These are phyloP conservation scores for Kernera saxatilis DNA, from an alignment of 345 rosid genomes.

Conservation along the genomic window DNA sequence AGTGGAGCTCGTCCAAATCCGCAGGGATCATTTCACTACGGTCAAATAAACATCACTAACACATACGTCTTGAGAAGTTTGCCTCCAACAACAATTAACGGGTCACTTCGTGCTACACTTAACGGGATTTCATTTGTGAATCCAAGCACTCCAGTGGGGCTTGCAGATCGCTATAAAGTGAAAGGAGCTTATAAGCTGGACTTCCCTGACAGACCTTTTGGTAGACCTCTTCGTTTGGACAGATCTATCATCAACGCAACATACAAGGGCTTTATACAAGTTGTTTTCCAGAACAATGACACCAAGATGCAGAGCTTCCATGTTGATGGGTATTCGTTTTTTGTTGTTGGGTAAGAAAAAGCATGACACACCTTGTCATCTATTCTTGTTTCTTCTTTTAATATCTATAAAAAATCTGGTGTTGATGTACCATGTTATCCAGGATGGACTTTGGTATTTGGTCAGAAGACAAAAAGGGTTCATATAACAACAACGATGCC, in stretches of 20 bases:
- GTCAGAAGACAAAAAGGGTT: slow-evolving; percentile 62
- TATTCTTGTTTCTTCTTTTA: background rate
- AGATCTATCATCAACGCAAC: slow-evolving; percentile 81
- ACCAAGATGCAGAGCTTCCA: slow-evolving; percentile 88
- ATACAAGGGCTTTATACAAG: slow-evolving; percentile 79
- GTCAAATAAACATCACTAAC: slow-evolving; percentile 71
- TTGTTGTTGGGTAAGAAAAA: slow-evolving; percentile 71
- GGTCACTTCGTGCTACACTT: slow-evolving; percentile 57
- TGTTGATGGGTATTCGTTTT: slow-evolving; percentile 78
- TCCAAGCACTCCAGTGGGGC: slow-evolving; percentile 63
- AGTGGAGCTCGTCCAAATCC: slow-evolving; percentile 99
- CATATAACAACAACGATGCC: slow-evolving; percentile 66
- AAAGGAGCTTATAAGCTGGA: slow-evolving; percentile 88
- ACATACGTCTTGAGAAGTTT: slow-evolving; percentile 61
- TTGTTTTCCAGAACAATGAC: slow-evolving; percentile 84
- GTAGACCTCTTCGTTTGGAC: slow-evolving; percentile 48
- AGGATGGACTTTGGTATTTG: slow-evolving; percentile 95
- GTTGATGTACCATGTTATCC: slow-evolving; percentile 50
- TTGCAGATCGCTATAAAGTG: slow-evolving; percentile 63
- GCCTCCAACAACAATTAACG: slow-evolving; percentile 57
- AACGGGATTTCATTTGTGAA: slow-evolving; percentile 85
- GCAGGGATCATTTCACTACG: slow-evolving; percentile 93
- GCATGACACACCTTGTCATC: background rate
- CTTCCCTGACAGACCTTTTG: slow-evolving; percentile 68
- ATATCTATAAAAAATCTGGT: background rate